A percentile compares a stretch with the other conserved stretches of the same genome.
phyloP scores from a whole-genome alignment of 176 grass and related monocot genomes.

The Poa pratensis region DNA sequence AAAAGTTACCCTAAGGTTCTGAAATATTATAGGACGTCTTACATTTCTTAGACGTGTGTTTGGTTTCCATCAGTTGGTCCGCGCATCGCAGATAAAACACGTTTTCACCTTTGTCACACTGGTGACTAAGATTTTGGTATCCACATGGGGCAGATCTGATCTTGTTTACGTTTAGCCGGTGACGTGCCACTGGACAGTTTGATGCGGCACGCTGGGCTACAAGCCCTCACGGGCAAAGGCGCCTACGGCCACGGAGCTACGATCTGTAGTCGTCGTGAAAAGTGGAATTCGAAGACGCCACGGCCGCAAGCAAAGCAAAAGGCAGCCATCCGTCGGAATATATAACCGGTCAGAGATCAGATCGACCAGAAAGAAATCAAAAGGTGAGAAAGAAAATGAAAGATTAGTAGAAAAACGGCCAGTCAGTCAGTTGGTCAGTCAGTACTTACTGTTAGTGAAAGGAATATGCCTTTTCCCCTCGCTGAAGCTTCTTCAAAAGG shows the following conservation, averaged over 20 bases:
- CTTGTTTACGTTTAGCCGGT: neutral
- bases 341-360: neutral
- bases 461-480: slow-evolving; percentile 21
- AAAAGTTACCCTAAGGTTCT: too few species aligned
- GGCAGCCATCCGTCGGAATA: slow-evolving; percentile 2
- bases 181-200: neutral
- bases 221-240: neutral
- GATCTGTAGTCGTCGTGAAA: neutral
- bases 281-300: slow-evolving; percentile 39
- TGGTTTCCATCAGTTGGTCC: neutral
- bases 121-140: neutral
- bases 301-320: slow-evolving; percentile 51
- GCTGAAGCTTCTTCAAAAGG: neutral
- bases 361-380: slow-evolving; percentile 5
- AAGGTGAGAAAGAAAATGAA: neutral
- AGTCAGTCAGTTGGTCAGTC: neutral
- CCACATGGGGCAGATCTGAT: neutral
- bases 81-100: neutral
- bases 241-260: neutral
- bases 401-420: neutral
- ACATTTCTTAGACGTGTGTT: too few species aligned
- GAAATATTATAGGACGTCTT: too few species aligned
- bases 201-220: neutral
- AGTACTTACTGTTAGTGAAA: neutral
- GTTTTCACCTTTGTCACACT: neutral